Percentiles rank a stretch among this genome's conserved stretches.
These are phyloP conservation scores for Aspergillus sp. DNA, from an alignment of 2,329 filamentous ascomycete genomes.

Conservation along the genomic window DNA sequence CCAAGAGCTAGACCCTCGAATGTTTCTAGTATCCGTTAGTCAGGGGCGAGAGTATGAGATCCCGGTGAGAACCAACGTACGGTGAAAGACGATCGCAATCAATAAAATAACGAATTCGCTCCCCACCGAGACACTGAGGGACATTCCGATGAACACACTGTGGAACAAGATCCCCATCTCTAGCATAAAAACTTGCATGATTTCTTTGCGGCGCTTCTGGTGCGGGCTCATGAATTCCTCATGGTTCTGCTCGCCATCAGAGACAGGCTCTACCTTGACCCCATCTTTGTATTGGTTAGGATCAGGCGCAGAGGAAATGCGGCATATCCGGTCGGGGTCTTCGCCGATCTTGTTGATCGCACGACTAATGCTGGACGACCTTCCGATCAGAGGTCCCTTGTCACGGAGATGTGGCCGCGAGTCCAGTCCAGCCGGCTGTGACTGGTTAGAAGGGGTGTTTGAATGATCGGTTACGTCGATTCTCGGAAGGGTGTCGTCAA, in stretches of 20 bases:
- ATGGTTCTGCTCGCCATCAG: slow-evolving; percentile 20
- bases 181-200: slow-evolving; percentile 71
- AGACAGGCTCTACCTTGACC: slow-evolving; percentile 13
- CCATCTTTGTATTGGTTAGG: slow-evolving; percentile 11
- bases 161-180: slow-evolving; percentile 79
- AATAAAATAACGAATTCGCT: slow-evolving; percentile 34
- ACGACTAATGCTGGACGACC: slow-evolving; percentile 29
- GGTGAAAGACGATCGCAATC: slow-evolving; percentile 38
- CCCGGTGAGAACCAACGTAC: slow-evolving; percentile 19
- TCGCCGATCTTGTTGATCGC: slow-evolving; percentile 28
- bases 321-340: slow-evolving; percentile 20
- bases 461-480: slow-evolving; percentile 1
- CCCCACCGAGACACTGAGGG: slow-evolving; percentile 34
- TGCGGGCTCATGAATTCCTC: slow-evolving; percentile 20
- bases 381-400: slow-evolving; percentile 25
- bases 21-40: slow-evolving; percentile 23
- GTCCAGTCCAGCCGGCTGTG: slow-evolving; percentile 8
- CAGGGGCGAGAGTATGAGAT: background rate
- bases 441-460: background rate
- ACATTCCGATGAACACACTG: slow-evolving; percentile 54
- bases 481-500: background rate
- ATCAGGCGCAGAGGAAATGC: slow-evolving; percentile 23
- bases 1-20: slow-evolving; percentile 36
- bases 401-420: slow-evolving; percentile 22
- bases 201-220: slow-evolving; percentile 59